These are phyloP conservation scores for Botrytis fabae DNA, from an alignment of 2,329 filamentous ascomycete genomes.

Conservation along the genomic window DNA sequence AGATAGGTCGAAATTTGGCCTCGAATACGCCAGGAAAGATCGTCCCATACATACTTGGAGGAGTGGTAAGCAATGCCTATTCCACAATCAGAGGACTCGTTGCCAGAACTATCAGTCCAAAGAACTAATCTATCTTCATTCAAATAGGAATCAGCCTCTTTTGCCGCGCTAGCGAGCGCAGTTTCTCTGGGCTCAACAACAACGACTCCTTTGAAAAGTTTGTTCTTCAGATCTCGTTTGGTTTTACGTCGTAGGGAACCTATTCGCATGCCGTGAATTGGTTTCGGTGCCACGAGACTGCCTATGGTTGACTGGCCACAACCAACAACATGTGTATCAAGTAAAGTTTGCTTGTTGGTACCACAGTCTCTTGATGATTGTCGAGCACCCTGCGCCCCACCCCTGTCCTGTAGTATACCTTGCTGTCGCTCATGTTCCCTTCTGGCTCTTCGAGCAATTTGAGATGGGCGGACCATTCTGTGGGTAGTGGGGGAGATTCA, in stretches of 20 bases:
- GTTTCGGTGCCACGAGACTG: background rate
- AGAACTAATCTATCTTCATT: constrained; percentile 21
- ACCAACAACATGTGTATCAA: background rate
- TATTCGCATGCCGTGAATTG: background rate
- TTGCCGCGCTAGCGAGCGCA: constrained; percentile 17
- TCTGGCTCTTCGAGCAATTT: constrained; percentile 21
- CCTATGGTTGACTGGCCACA: constrained; percentile 1
- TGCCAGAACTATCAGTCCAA: background rate
- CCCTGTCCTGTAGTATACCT: constrained; percentile 7
- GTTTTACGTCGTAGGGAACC: background rate
- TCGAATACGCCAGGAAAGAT: constrained; percentile 23
- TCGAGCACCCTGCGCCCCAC: background rate
- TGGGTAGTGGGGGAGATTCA: background rate
- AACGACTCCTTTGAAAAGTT: constrained; percentile 20
- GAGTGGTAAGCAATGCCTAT: constrained; percentile 16
- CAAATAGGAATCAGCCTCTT: constrained; percentile 4
- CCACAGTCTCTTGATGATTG: background rate
- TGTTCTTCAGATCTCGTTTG: constrained; percentile 19
- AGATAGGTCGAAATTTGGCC: constrained; percentile 10
- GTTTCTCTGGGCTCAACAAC: constrained; percentile 17
- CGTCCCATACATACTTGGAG: constrained; percentile 6
- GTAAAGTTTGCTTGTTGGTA: background rate
- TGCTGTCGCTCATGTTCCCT: constrained; percentile 23
- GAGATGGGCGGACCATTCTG: constrained; percentile 23
- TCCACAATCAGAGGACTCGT: background rate